These are phyloP conservation scores for Quercus aquifolioides DNA, from an alignment of 306 rosid species.

Conservation along the genomic window DNA sequence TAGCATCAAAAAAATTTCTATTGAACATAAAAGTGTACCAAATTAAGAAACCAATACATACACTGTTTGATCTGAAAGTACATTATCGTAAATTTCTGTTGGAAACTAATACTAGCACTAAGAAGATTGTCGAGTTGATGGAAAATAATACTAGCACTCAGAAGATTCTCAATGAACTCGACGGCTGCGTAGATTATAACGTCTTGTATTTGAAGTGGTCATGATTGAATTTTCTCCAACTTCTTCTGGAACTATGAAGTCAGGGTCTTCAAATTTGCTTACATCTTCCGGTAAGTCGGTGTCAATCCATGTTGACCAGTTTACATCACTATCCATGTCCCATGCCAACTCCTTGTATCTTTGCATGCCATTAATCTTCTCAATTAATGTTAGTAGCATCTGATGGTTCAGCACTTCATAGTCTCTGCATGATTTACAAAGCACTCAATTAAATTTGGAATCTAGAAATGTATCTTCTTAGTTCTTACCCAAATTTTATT, in stretches of 20 bases:
- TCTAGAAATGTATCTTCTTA: not conserved
- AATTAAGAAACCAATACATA: not conserved
- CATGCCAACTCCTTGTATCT: conserved; percentile 24
- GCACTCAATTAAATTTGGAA: not conserved
- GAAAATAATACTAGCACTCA: not conserved
- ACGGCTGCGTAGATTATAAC: conserved; percentile 51
- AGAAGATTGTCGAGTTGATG: too few species aligned
- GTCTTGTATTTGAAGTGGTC: conserved; percentile 24
- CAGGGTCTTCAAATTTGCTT: conserved; percentile 60
- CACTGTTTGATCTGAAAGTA: not conserved
- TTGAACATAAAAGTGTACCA: not conserved
- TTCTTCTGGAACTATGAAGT: conserved; percentile 49
- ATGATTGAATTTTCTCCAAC: conserved; percentile 51
- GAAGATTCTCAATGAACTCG: conserved; percentile 6
- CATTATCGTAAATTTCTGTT: not conserved
- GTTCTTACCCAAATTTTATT: not conserved
- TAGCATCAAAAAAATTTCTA: not conserved
- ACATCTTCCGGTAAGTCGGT: conserved; percentile 59
- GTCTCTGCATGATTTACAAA: conserved; percentile 45
- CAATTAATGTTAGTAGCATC: conserved; percentile 40
- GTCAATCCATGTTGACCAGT: conserved; percentile 70
- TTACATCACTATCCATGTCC: conserved; percentile 37
- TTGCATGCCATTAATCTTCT: conserved; percentile 51
- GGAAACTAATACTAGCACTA: not conserved
- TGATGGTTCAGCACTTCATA: conserved; percentile 68